Conservation (phyloP, 176 grass and related monocot genomes). For the Lolium multiflorum region DNA sequence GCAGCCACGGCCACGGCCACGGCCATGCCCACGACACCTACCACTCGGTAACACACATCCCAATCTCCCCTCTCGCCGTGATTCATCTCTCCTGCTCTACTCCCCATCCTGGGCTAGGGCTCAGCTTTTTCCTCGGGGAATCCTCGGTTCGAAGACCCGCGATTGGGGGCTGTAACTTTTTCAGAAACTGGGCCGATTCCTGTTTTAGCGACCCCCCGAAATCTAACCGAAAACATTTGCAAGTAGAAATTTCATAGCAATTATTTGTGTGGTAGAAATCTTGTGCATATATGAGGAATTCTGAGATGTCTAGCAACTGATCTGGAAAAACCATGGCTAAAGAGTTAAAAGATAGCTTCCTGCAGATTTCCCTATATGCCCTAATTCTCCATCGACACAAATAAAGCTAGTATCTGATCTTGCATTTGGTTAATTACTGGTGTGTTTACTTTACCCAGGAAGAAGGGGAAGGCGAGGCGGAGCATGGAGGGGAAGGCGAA, state of each 20-base stretch:
- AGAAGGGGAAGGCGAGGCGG: constrained; percentile 84
- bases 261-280: constrained; percentile 1
- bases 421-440: constrained; percentile 24
- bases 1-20: constrained; percentile 19
- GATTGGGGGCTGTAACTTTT: background rate
- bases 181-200: background rate
- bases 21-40: constrained; percentile 35
- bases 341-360: constrained; percentile 12
- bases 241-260: background rate
- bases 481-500: constrained; percentile 66
- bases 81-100: constrained; percentile 6
- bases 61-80: constrained; percentile 10
- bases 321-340: constrained; percentile 1
- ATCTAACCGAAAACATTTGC: constrained; percentile 17
- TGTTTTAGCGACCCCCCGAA: constrained; percentile 8
- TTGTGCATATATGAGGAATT: background rate
- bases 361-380: constrained; percentile 26
- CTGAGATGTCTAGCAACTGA: background rate
- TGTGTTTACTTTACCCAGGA: constrained; percentile 59
- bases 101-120: background rate
- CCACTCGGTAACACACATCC: constrained; percentile 50
- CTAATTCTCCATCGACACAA: constrained; percentile 8
- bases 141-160: background rate
- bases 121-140: background rate
- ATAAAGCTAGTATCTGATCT: background rate